Evolutionary conservation across 1,139 yeast species (phyloP).

Genomic region (Candida tunisiensis): DNA sequence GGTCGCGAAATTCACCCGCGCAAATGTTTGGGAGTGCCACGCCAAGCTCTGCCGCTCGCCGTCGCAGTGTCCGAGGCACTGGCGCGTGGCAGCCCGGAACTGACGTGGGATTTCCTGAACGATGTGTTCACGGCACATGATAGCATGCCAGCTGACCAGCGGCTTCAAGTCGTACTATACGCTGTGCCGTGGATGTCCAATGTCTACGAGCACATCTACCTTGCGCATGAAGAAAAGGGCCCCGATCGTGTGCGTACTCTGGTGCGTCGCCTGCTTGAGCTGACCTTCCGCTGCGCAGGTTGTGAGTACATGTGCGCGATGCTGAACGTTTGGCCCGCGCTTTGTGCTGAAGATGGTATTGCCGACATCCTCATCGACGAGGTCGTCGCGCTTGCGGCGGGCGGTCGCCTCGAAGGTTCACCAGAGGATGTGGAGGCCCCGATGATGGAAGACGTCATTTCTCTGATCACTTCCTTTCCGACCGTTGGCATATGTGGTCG

Average conservation of each 20-base stretch:
- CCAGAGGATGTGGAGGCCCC: too few relatives aligned
- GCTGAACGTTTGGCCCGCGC: constrained; percentile 52
- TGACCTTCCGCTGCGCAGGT: too few relatives aligned
- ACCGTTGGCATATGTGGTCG: constrained; percentile 60
- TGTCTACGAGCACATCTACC: constrained; percentile 38
- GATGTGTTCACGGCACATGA: constrained; percentile 46
- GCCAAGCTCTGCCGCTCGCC: constrained; percentile 49
- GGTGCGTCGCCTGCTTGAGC: constrained; percentile 43
- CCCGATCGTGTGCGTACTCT: constrained; percentile 43
- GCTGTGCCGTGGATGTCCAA: constrained; percentile 71
- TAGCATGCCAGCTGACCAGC: constrained; percentile 21
- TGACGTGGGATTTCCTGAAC: constrained; percentile 44
- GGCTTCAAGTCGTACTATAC: constrained; percentile 29
- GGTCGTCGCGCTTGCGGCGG: constrained; percentile 54
- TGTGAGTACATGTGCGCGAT: constrained; percentile 33
- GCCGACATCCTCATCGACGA: constrained; percentile 51
- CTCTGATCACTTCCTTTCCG: constrained; percentile 47
- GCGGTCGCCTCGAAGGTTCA: constrained; percentile 42
- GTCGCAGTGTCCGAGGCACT: constrained; percentile 41
- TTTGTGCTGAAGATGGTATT: constrained; percentile 45
- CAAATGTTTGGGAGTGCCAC: constrained; percentile 54
- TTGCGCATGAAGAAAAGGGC: constrained; percentile 31
- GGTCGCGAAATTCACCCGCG: constrained; percentile 43
- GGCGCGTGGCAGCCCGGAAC: constrained; percentile 37
- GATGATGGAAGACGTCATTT: constrained; percentile 22